Evolutionary conservation across 2,329 filamentous ascomycete species (phyloP), one percentile per base, ranked within the genome.

Genomic region (Ilyonectria sp.): DNA sequence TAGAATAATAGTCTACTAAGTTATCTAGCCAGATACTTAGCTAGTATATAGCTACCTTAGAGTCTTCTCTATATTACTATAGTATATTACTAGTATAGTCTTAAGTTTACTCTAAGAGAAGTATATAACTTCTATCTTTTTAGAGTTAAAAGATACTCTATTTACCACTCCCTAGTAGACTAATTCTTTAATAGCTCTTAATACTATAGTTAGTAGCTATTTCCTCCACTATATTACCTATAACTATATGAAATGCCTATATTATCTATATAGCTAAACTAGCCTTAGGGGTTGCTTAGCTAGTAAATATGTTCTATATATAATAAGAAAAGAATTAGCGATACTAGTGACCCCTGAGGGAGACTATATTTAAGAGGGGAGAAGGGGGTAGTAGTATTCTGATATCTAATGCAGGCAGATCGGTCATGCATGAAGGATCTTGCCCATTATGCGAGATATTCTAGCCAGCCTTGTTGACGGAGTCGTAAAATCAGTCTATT

Each of bases 401-500:
- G 23, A 15, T 64, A 63, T 40, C 49, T 23, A 10, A 21, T 23
- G 21, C 21, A 23, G 21, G 21, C 21, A 23, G 21, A 56, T 8
- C 61, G 26, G 7, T 43, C 44, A 8, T 37, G 21, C 35, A 74
- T 70, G 15, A 71, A 75, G 7, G 63, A 71, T 6, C 55, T 26
- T n/a, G 56, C 60, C 65, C 43, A 74, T 50, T 47, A 11, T 8
- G 50, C 54, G 4, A 73, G 58, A 49, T 68, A 26, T 2, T 60
- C 23, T 1, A 63, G 68, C 68, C 37, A 73, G 11, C 67, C 69
- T 61, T 75, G 37, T 59, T 70, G n/a, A 4, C 47, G n/a, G 0
- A 75, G 58, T 19, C 66, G 23, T 10, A 67, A n/a, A 43, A 68
- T 26, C 5, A 75, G 67, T 23, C 68, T 61, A 47, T 73, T 73